phyloP scores from a whole-genome alignment of 129 eudicot genomes.

The Chrysanthemum lavandulifolium region DNA sequence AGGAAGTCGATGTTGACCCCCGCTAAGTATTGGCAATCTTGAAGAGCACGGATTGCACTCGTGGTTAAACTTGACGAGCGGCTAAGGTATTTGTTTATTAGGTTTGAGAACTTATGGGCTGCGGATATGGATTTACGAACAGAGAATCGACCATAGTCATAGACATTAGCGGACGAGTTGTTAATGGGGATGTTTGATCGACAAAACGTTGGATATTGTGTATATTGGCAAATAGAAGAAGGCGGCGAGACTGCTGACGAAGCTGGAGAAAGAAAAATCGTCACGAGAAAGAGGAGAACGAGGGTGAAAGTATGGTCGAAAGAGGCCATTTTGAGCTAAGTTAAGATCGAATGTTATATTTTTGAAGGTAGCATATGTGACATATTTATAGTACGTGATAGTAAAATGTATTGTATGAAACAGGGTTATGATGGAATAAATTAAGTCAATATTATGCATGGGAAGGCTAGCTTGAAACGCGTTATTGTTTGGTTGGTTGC shows the following conservation, averaged over 20 bases:
- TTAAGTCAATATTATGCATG: slow-evolving; percentile 29
- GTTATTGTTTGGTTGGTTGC: slow-evolving; percentile 27
- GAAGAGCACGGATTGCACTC: slow-evolving; percentile 54
- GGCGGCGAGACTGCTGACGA: not conserved
- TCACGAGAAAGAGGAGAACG: slow-evolving; percentile 1
- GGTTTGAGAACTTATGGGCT: slow-evolving; percentile 41
- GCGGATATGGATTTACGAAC: slow-evolving; percentile 57
- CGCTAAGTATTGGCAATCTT: slow-evolving; percentile 64
- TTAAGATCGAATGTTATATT: not conserved
- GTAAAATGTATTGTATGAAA: slow-evolving; percentile 4
- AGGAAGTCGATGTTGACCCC: slow-evolving; percentile 59
- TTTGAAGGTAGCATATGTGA: not conserved
- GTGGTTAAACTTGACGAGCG: slow-evolving; percentile 39
- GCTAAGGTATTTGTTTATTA: slow-evolving; percentile 51
- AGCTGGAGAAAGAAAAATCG: slow-evolving; percentile 10
- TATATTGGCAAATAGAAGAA: slow-evolving; percentile 47
- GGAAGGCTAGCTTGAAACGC: slow-evolving; percentile 32
- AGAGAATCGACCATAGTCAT: slow-evolving; percentile 61
- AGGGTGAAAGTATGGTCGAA: not conserved
- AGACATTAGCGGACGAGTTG: slow-evolving; percentile 48
- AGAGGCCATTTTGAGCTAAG: too few species aligned
- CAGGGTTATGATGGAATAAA: not conserved
- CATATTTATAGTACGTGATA: slow-evolving; percentile 20
- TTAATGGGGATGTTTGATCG: slow-evolving; percentile 39
- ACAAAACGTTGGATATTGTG: slow-evolving; percentile 64